phyloP scores from a whole-genome alignment of 2,329 filamentous ascomycete genomes.

The Fusarium kyushuense region DNA sequence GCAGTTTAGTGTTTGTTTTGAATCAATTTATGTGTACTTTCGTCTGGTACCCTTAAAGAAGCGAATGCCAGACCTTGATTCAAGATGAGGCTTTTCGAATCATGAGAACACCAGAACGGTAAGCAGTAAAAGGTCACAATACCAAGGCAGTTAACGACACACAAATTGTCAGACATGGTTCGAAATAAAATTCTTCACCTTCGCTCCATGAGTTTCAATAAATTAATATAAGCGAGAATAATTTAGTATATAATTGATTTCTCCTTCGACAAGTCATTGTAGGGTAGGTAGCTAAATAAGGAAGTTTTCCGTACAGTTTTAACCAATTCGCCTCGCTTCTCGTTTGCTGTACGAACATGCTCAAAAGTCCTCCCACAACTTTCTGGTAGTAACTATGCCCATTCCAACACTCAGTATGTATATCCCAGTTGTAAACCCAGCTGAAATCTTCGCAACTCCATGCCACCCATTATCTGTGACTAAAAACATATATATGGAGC shows the following conservation, averaged over 20 bases:
- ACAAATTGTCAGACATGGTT: not conserved
- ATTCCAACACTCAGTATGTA: conserved; percentile 4
- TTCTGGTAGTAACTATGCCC: not conserved
- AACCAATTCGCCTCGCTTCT: conserved; percentile 19
- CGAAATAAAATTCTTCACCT: not conserved
- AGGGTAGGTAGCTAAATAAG: not conserved
- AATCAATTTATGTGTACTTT: not conserved
- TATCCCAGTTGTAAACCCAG: not conserved
- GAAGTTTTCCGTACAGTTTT: not conserved
- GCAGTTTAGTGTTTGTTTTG: not conserved
- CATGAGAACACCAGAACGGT: not conserved
- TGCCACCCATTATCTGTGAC: conserved; percentile 7
- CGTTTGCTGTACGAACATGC: conserved; percentile 1
- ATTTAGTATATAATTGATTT: not conserved
- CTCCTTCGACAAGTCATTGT: not conserved
- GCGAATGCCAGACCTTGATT: not conserved
- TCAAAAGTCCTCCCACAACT: conserved; percentile 1
- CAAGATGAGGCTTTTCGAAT: not conserved
- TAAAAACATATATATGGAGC: conserved; percentile 4
- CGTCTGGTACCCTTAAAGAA: not conserved
- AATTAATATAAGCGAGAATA: not conserved
- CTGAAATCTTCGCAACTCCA: conserved; percentile 5
- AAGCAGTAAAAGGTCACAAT: not conserved
- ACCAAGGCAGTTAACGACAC: too few relatives aligned
- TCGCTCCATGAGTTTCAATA: not conserved